These are phyloP conservation scores for Tuber umbilicatum DNA, from an alignment of 495 filamentous ascomycete species.

Conservation along the genomic window DNA sequence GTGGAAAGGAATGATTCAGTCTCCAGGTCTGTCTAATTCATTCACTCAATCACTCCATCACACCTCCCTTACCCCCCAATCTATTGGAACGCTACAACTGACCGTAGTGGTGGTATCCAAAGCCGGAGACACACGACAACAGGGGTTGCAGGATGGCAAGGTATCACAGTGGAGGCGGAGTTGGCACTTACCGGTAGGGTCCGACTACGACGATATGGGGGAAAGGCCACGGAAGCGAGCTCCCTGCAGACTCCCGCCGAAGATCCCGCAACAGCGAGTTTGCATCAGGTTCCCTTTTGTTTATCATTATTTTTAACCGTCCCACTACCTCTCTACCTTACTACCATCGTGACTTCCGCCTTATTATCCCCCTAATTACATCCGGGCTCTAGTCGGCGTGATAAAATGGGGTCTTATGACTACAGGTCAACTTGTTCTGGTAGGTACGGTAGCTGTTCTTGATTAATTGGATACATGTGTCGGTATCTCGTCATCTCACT, in stretches of 20 bases:
- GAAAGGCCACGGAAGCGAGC: background rate
- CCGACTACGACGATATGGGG: background rate
- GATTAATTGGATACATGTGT: conserved; percentile 16
- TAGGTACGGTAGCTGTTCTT: conserved; percentile 12
- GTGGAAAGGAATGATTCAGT: conserved; percentile 28
- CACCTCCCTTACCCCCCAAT: background rate
- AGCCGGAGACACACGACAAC: background rate
- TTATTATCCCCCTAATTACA: conserved; percentile 17
- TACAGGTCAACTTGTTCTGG: conserved; percentile 15
- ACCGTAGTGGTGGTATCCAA: background rate
- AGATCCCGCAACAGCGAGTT: conserved; percentile 1
- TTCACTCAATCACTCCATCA: background rate
- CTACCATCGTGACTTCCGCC: too few species aligned
- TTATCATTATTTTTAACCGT: too few species aligned
- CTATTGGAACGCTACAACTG: background rate
- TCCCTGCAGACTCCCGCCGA: conserved; percentile 1
- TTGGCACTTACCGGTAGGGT: background rate
- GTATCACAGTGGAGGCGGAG: background rate
- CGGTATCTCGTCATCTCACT: conserved; percentile 16
- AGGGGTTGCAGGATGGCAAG: background rate
- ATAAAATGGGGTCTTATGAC: conserved; percentile 12
- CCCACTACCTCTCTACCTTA: too few species aligned
- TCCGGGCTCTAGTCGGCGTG: conserved; percentile 22
- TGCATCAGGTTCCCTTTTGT: background rate
- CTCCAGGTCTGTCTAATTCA: conserved; percentile 23